These are phyloP conservation scores for Exophiala sideris DNA, from an alignment of 2,329 filamentous ascomycete genomes.

Conservation along the genomic window DNA sequence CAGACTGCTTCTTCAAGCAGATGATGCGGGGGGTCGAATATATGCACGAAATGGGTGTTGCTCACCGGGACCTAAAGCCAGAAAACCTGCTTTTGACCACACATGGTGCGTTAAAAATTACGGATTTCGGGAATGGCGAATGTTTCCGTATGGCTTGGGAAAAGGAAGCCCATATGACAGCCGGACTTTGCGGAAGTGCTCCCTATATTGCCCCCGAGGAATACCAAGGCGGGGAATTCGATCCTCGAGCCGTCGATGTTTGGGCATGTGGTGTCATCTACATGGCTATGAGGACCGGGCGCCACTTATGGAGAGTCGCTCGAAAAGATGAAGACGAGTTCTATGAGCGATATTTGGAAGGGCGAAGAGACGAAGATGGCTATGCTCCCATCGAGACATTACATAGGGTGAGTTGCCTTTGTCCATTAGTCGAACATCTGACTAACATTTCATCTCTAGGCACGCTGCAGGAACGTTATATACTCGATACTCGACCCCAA, in stretches of 20 bases:
- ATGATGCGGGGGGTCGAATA: constrained; percentile 99
- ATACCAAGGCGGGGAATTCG: constrained; percentile 92
- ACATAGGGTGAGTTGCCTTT: constrained; percentile 69
- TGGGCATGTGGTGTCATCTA: constrained; percentile 99
- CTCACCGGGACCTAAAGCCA: constrained; percentile 92
- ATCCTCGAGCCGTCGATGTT: constrained; percentile 93
- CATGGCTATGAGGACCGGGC: constrained; percentile 97
- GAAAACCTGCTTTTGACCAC: constrained; percentile 94
- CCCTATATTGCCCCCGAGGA: constrained; percentile 98
- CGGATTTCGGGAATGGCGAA: constrained; percentile 97
- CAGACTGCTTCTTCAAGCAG: constrained; percentile 98
- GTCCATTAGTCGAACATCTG: constrained; percentile 4
- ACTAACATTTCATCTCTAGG: constrained; percentile 52
- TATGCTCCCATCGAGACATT: constrained; percentile 95
- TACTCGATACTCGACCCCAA: constrained; percentile 98
- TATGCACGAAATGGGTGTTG: constrained; percentile 98
- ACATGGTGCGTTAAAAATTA: constrained; percentile 91
- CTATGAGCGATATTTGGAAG: constrained; percentile 89
- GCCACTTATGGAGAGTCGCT: constrained; percentile 94
- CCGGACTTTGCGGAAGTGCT: constrained; percentile 90
- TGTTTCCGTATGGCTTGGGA: constrained; percentile 99
- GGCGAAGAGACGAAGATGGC: constrained; percentile 87
- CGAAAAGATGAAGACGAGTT: constrained; percentile 98
- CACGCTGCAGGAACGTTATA: constrained; percentile 95
- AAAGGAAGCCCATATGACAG: constrained; percentile 96